Base-by-base conservation (phyloP, 345 rosid genomes). In the Linum trigynum region DNA sequence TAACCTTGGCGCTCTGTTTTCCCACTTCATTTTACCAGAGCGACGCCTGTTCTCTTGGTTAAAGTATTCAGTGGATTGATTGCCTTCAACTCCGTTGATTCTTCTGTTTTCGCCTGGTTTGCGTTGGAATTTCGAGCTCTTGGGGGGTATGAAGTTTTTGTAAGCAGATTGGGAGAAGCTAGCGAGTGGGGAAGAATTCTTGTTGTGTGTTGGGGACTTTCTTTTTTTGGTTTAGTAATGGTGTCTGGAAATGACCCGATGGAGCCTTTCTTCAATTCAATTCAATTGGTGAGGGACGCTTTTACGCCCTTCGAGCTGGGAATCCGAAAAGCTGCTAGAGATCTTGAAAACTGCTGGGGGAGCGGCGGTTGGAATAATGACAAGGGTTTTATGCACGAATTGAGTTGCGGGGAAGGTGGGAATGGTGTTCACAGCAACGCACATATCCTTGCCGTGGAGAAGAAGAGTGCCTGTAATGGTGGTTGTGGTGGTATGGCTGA, bases 271-370 rank as follows among this genome's bases (percentile, higher is more conserved):
- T 70, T 81, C 39, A 81, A 84, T 81, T 81, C 95, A 74, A 78
- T 89, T 78, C 89, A 87, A 76, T 83, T 79, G 60, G 85, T 86
- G 63, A 86, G 83, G 69, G 88, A 79, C 61, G 95, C 70, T n/a
- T 43, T 86, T 59, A 79, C 70, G 40, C 90, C 92, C 0, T 70
- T 84, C 37, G 97, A 90, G 69, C 72, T 74, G 0, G 95, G 95
- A 6, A 67, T 90, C 43, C 77, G 75, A 38, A 87, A 78, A 67
- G 92, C 89, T 4, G 89, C 91, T 0, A 82, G 70, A 65, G 97
- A 87, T 74, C 63, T 90, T 61, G 95, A 87, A 70, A 71, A 61
- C 58, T 78, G 90, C 17, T 84, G 88, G 90, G 75, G 73, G 17
- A 37, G 61, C 12, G 75, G 67, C 42, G 64, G 70, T 39, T 72